Evolutionary conservation across 192 early-diverging fungal species (phyloP).

Genomic region (Dispira parvispora): DNA sequence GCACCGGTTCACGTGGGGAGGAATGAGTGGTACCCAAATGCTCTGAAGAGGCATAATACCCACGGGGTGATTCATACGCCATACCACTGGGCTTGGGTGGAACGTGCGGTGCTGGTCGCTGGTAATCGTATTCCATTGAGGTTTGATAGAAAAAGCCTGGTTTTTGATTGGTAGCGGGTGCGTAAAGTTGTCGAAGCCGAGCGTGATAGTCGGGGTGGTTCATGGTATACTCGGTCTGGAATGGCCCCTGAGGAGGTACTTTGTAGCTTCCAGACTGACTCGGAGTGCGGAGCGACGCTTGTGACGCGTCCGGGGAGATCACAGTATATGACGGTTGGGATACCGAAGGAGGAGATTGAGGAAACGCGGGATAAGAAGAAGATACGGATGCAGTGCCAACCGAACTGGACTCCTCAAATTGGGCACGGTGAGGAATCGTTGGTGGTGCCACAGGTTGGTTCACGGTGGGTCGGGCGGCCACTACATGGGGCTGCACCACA

Average conservation of each 20-base stretch:
- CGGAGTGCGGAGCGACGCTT: neutral
- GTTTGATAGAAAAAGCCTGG: neutral
- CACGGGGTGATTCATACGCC: neutral
- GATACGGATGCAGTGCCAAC: neutral
- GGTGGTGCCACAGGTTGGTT: neutral
- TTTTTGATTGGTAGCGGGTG: neutral
- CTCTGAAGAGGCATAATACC: neutral
- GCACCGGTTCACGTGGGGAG: neutral
- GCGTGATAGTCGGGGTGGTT: conserved; percentile 1
- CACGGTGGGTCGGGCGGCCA: neutral
- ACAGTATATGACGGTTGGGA: neutral
- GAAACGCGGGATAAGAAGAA: neutral
- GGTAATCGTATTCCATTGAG: conserved; percentile 3
- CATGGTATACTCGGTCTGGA: neutral
- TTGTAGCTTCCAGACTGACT: neutral
- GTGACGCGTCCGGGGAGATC: neutral
- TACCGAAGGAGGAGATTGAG: neutral
- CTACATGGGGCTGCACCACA: neutral
- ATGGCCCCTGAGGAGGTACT: neutral
- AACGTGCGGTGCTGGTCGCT: neutral
- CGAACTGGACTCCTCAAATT: neutral
- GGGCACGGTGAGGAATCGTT: neutral
- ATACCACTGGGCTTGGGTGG: conserved; percentile 5
- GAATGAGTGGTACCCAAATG: neutral
- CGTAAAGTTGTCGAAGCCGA: neutral